Evolutionary conservation across 2,329 filamentous ascomycete species (phyloP), one percentile per base, ranked within the genome.

Genomic region (Talaromyces albobiverticillius): DNA sequence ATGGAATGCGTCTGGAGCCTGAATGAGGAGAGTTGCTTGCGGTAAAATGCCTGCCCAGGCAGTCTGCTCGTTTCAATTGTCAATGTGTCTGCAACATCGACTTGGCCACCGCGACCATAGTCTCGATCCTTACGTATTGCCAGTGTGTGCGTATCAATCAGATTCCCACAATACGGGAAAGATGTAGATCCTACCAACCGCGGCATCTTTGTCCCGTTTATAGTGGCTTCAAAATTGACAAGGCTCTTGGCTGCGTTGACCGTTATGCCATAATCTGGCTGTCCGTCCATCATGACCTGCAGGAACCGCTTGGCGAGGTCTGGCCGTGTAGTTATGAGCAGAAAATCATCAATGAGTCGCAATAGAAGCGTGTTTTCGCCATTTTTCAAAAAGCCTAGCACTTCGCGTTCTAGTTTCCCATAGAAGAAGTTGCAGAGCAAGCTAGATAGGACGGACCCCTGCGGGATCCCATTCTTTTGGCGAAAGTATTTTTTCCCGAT

Each of bases 381-480:
- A 0, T 72, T 64, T 14, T 77, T 62, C 2, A 94, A 71, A 65
- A 96, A 97, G 0, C 65, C 67, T 2, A 97, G 76, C 13, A 86
- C 76, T 23, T 84, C 78, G 6, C 73, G 72, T 70, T 99, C 94
- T 1, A 97, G 81, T 58, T 94, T 85, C 5, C 89, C 92, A 67
- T 99, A 99, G 70, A 97, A 96, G 72, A 95, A 93, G 71, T 91
- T 97, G 77, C 94, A 97, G 4, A 99, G 78, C 38, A 91, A 78
- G 41, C 87, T 89, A 0, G 92, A 96, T 4, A 99, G 69, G 1
- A 96, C 82, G 0, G 92, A 96, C 7, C 94, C 94, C 69, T 99
- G 94, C 0, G 94, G 92, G 36, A 99, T 97, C 13, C 94, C 94
- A 20, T 81, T 77, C 68, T 86, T 93, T 68, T 99, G 94, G 22